Base-by-base conservation (phyloP, 305 asterid species). In the Fraxinus nigra region DNA sequence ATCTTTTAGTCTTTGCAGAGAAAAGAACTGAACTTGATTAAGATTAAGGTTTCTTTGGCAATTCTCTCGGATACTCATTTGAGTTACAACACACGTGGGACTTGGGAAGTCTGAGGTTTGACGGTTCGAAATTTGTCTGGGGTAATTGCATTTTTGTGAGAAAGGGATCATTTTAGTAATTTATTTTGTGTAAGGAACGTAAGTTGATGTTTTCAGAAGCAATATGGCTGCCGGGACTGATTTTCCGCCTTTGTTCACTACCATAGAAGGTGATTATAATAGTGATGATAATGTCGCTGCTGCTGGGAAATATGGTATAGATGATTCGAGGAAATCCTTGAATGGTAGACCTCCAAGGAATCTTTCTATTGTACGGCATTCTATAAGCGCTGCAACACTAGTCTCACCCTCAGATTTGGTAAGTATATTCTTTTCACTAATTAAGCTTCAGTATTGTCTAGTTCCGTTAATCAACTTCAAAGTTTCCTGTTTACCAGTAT, bases 191-290 rank as follows among this genome's bases (percentile, higher is more conserved):
- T 24, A 82, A 26, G 84, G 79, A 43, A 79, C 40, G 10, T 46
- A 82, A 70, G 78, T 86, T 85, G 83, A 88, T 90, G 94, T 65
- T 83, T 74, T 85, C 30, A 61, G 61, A 56, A 82, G 84, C 78
- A 85, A 59, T 79, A 92, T 92, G 95, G 92, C 95, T 79, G 91
- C 89, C 78, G 91, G 83, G 54, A 78, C 92, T 80, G 91, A 89
- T 83, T 85, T 83, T 77, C 79, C 95, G 5, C 86, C 83, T 77
- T 85, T 88, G 34, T 82, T 83, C 22, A 78, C 78, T 61, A 82
- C 80, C 37, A 78, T 85, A 84, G 93, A 90, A 59, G 84, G 86
- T 81, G 85, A 84, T 54, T 83, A 82, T 79, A 76, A 77, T 76
- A 80, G 82, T 74, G 86, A 87, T 56, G 84, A 78, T 33, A 72